phyloP scores from a whole-genome alignment of 2,329 filamentous ascomycete species.

The Apiospora arundinis region DNA sequence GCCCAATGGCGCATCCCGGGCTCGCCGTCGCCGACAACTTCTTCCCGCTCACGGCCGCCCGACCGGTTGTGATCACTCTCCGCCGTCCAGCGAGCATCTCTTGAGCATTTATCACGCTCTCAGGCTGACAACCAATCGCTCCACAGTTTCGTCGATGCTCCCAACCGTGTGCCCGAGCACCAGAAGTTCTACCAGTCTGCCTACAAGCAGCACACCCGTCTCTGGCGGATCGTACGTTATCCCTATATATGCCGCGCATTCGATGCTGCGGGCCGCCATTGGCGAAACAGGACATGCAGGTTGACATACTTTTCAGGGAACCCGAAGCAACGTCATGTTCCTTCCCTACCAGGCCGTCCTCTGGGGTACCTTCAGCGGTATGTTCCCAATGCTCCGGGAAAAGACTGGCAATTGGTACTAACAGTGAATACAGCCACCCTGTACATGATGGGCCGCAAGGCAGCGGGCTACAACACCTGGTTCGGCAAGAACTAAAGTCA shows the following conservation, averaged over 20 bases:
- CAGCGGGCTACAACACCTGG: conserved; percentile 82
- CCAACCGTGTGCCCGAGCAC: conserved; percentile 77
- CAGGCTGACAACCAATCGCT: neutral
- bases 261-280: neutral
- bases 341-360: conserved; percentile 72
- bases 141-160: conserved; percentile 68
- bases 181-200: conserved; percentile 79
- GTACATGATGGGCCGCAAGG: conserved; percentile 77
- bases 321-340: conserved; percentile 69
- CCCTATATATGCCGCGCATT: conserved; percentile 22
- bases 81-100: conserved; percentile 1
- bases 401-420: conserved; percentile 21
- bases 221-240: conserved; percentile 78
- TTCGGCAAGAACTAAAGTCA: conserved; percentile 60
- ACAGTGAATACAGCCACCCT: conserved; percentile 53
- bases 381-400: conserved; percentile 39
- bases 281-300: conserved; percentile 14
- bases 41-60: neutral
- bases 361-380: conserved; percentile 68
- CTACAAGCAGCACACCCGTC: conserved; percentile 70
- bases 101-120: neutral
- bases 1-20: conserved; percentile 32
- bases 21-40: conserved; percentile 18
- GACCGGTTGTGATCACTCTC: conserved; percentile 11
- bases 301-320: conserved; percentile 55